A percentile compares a stretch with the other conserved stretches of the same genome.
Evolutionary conservation across 139 green algal genomes (phyloP).

Genomic region (Pedinophyceae sp.): DNA sequence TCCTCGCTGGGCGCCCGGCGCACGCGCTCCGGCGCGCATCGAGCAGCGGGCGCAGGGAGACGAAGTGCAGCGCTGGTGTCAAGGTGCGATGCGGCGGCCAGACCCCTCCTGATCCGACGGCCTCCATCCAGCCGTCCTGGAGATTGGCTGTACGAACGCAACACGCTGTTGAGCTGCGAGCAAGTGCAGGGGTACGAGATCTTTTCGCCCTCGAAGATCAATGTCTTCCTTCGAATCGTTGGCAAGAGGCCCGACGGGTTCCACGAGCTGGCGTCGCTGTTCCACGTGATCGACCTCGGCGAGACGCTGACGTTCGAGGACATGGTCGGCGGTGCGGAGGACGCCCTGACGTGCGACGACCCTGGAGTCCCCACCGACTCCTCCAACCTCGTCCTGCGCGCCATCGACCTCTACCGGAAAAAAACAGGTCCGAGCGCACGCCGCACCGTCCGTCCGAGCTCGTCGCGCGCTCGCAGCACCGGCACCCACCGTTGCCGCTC

Average conservation of each 20-base stretch:
- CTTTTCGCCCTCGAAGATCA: conserved; percentile 46
- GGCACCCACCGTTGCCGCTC: not conserved
- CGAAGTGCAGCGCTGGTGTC: too few relatives aligned
- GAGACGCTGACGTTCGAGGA: conserved; percentile 68
- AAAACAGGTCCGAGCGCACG: not conserved
- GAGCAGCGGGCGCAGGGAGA: too few relatives aligned
- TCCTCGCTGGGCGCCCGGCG: too few relatives aligned
- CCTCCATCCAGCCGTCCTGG: too few relatives aligned
- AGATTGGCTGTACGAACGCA: too few relatives aligned
- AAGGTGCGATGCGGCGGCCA: too few relatives aligned
- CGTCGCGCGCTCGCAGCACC: not conserved
- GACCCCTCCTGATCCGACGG: too few relatives aligned
- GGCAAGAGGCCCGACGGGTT: conserved; percentile 75
- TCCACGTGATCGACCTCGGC: conserved; percentile 84
- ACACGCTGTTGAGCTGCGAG: too few relatives aligned
- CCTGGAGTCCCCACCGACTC: conserved; percentile 73
- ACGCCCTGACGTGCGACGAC: conserved; percentile 65
- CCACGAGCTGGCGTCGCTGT: conserved; percentile 93
- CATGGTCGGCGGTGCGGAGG: conserved; percentile 21
- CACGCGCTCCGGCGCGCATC: too few relatives aligned
- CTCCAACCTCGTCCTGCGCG: conserved; percentile 81
- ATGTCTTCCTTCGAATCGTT: conserved; percentile 85
- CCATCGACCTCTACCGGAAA: not conserved
- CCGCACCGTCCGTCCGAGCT: not conserved
- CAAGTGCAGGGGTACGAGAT: too few relatives aligned